Evolutionary conservation across 1,284 basidiomycete genomes (phyloP), one percentile per base, ranked within the genome.

Genomic region (Amylostereum chailletii): DNA sequence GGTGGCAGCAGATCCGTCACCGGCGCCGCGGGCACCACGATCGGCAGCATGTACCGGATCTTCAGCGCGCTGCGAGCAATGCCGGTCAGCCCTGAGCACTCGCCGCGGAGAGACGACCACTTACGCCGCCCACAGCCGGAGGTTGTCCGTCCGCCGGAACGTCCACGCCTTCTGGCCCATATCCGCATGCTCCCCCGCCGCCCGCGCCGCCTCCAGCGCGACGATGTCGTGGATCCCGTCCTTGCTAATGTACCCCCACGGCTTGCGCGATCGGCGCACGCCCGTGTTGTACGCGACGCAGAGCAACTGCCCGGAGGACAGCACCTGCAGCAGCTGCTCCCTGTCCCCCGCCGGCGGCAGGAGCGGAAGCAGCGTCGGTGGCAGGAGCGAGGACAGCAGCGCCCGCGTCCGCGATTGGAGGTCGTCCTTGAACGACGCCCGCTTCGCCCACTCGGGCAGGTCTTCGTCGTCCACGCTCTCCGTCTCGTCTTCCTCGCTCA

Each of bases 161-260:
- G 90, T 91, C 83, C 86, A 88, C 0, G 81, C 77, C 48, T 66
- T 67, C 33, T 65, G 64, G n/a, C 57, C 65, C 34, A 64, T 64
- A 8, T 59, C 62, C 33, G 51, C 55, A 29, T 43, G 50, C 6
- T 58, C 69, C 46, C 65, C 67, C n/a, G 58, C 59, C n/a, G 63
- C 63, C 2, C 55, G 55, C 8, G 71, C 66, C 51, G 65, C 64
- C 58, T 88, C 81, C 34, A 90, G 72, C 2, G 75, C 70, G 26
- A 81, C 65, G 41, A 92, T 81, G 58, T 90, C 86, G 60, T 94
- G 91, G 26, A 94, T 82, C 2, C 81, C 77, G 51, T 85, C 79
- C 33, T 75, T 69, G 49, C 76, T 85, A 49, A 94, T 86, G 64
- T 86, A 94, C 0, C 91, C 92, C 90, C 91, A 94, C 2, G 89